These are phyloP conservation scores for Heliamphora pulchella DNA, from an alignment of 179 eudicot genomes.

Conservation along the genomic window DNA sequence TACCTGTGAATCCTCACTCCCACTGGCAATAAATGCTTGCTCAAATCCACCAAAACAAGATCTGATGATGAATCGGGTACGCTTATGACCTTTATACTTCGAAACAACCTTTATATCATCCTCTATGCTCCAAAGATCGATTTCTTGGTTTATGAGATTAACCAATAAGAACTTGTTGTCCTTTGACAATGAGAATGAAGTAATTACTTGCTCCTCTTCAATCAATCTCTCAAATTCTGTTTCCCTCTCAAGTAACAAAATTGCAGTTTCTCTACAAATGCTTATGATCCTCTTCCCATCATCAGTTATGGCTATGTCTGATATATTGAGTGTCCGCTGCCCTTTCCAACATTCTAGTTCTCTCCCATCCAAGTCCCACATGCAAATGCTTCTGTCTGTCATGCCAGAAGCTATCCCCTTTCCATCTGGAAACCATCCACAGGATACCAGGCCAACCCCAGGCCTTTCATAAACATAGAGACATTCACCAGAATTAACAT, in stretches of 20 bases:
- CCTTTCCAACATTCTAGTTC: constrained; percentile 63
- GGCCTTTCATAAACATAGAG: constrained; percentile 56
- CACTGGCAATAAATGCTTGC: constrained; percentile 76
- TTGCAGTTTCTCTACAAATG: constrained; percentile 44
- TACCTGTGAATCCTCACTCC: constrained; percentile 89
- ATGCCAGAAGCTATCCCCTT: constrained; percentile 47
- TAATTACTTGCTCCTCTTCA: constrained; percentile 60
- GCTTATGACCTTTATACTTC: constrained; percentile 63
- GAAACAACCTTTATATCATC: constrained; percentile 44
- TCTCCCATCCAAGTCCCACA: constrained; percentile 64
- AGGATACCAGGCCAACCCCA: constrained; percentile 48
- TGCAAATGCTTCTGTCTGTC: constrained; percentile 58
- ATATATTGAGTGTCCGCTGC: constrained; percentile 43
- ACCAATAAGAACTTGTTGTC: constrained; percentile 58
- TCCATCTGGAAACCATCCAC: constrained; percentile 78
- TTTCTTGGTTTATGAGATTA: constrained; percentile 57
- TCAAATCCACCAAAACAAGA: constrained; percentile 79
- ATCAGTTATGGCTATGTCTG: constrained; percentile 51
- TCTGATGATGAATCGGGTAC: constrained; percentile 54
- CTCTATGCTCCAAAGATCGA: constrained; percentile 67
- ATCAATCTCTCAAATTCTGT: constrained; percentile 44
- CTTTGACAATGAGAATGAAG: constrained; percentile 61
- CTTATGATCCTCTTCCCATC: constrained; percentile 54
- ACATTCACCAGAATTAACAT: constrained; percentile 57
- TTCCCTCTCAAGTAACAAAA: constrained; percentile 47